phyloP scores from a whole-genome alignment of 305 asterid genomes.

The Monarda citriodora region DNA sequence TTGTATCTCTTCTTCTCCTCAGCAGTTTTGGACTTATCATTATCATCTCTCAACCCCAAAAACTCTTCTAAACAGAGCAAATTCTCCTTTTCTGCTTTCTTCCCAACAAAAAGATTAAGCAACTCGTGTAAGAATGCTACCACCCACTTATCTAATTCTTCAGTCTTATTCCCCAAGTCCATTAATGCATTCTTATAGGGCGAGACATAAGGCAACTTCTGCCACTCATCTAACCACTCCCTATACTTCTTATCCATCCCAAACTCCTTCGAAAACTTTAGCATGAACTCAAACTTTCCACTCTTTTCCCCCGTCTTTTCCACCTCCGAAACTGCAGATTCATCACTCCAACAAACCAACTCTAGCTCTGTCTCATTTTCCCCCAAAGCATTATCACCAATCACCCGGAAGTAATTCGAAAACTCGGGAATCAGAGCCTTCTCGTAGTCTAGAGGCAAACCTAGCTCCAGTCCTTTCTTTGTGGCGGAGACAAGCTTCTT shows the following conservation, averaged over 20 bases:
- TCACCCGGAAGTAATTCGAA: conserved; percentile 80
- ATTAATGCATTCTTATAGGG: conserved; percentile 72
- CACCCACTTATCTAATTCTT: conserved; percentile 85
- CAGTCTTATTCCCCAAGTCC: conserved; percentile 51
- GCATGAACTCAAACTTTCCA: conserved; percentile 38
- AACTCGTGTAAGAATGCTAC: conserved; percentile 84
- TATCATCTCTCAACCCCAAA: conserved; percentile 75
- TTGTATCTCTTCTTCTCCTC: conserved; percentile 47
- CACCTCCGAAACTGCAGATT: conserved; percentile 69
- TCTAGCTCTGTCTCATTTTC: conserved; percentile 49
- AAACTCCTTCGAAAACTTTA: conserved; percentile 61
- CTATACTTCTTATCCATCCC: conserved; percentile 90
- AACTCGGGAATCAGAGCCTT: conserved; percentile 55
- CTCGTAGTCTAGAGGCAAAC: conserved; percentile 66
- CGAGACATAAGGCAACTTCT: conserved; percentile 83
- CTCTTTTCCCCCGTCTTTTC: conserved; percentile 42
- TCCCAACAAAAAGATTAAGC: conserved; percentile 78
- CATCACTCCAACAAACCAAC: conserved; percentile 87
- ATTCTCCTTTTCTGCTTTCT: conserved; percentile 76
- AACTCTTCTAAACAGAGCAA: conserved; percentile 69
- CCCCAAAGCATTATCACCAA: conserved; percentile 20
- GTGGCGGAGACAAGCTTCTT: conserved; percentile 59
- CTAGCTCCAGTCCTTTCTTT: conserved; percentile 74
- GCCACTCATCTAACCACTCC: conserved; percentile 96
- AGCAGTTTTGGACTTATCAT: conserved; percentile 26